phyloP scores from a whole-genome alignment of 2,329 filamentous ascomycete species.

The Colletotrichum sp. region DNA sequence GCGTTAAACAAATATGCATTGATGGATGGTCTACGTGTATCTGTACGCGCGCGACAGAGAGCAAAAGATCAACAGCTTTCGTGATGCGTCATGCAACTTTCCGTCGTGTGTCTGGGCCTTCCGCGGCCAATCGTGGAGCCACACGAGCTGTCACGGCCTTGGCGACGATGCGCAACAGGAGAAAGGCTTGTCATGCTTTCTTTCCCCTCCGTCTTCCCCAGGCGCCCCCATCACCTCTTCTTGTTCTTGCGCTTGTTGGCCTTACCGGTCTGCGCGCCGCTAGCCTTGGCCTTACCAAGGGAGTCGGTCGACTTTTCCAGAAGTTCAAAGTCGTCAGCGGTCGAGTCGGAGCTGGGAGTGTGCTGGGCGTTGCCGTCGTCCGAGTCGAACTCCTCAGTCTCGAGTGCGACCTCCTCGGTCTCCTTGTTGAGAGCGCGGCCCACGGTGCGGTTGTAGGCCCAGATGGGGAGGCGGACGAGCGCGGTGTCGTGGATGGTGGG shows the following conservation, averaged over 20 bases:
- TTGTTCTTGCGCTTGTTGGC: conserved; percentile 59
- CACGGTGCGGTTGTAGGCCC: conserved; percentile 65
- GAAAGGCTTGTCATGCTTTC: background rate
- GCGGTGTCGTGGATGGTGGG: conserved; percentile 85
- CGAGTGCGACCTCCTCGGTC: conserved; percentile 38
- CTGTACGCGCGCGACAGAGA: background rate
- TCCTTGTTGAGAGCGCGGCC: conserved; percentile 52
- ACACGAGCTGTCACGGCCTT: background rate
- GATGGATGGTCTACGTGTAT: conserved; percentile 4
- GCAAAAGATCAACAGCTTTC: background rate
- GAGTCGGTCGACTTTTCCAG: conserved; percentile 66
- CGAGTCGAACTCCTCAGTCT: conserved; percentile 41
- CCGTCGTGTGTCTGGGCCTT: background rate
- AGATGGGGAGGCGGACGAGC: conserved; percentile 78
- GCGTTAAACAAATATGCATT: conserved; percentile 1
- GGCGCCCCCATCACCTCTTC: conserved; percentile 49
- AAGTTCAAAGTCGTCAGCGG: conserved; percentile 66
- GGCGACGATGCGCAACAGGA: background rate
- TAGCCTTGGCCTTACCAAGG: conserved; percentile 55
- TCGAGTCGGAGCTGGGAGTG: conserved; percentile 62
- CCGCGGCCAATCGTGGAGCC: background rate
- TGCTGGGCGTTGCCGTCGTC: conserved; percentile 56
- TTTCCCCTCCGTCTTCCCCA: background rate
- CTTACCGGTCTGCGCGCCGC: conserved; percentile 51
- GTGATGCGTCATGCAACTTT: background rate